Percentiles rank a stretch among this genome's conserved stretches.
Evolutionary conservation across 352 stramenopile species (phyloP).

Genomic region (Pythium utonaiense): DNA sequence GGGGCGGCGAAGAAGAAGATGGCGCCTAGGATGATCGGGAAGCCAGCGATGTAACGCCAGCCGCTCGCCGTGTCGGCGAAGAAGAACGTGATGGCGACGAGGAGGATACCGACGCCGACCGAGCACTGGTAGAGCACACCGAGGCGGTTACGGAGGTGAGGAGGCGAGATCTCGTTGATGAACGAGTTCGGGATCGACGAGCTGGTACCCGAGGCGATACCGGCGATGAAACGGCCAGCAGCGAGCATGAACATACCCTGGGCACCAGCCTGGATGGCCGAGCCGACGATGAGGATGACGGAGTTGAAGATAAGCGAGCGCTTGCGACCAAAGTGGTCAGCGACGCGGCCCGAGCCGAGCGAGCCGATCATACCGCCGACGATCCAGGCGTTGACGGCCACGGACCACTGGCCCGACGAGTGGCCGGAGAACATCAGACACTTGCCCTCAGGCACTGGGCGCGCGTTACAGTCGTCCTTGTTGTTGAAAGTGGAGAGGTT

Average conservation of each 20-base stretch:
- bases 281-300: slow-evolving; percentile 33
- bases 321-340: slow-evolving; percentile 32
- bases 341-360: slow-evolving; percentile 24
- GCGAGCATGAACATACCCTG: slow-evolving; percentile 32
- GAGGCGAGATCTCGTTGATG: slow-evolving; percentile 49
- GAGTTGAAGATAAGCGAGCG: slow-evolving; percentile 27
- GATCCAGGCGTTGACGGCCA: slow-evolving; percentile 37
- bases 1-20: slow-evolving; percentile 38
- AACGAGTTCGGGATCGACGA: slow-evolving; percentile 27
- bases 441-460: slow-evolving; percentile 23
- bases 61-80: slow-evolving; percentile 43
- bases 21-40: slow-evolving; percentile 44
- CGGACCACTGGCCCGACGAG: slow-evolving; percentile 35
- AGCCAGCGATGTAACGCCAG: slow-evolving; percentile 57
- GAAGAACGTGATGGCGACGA: slow-evolving; percentile 50
- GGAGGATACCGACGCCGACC: slow-evolving; percentile 41
- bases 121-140: slow-evolving; percentile 41
- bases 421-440: slow-evolving; percentile 37
- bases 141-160: slow-evolving; percentile 31
- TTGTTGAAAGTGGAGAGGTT: slow-evolving; percentile 62
- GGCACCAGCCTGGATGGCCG: slow-evolving; percentile 22
- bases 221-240: slow-evolving; percentile 34
- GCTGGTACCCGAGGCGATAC: slow-evolving; percentile 35
- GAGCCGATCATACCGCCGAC: slow-evolving; percentile 41
- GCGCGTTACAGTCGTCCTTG: slow-evolving; percentile 36